Evolutionary conservation across 352 stramenopile species (phyloP).

Genomic region (Phytophthora kernoviae): DNA sequence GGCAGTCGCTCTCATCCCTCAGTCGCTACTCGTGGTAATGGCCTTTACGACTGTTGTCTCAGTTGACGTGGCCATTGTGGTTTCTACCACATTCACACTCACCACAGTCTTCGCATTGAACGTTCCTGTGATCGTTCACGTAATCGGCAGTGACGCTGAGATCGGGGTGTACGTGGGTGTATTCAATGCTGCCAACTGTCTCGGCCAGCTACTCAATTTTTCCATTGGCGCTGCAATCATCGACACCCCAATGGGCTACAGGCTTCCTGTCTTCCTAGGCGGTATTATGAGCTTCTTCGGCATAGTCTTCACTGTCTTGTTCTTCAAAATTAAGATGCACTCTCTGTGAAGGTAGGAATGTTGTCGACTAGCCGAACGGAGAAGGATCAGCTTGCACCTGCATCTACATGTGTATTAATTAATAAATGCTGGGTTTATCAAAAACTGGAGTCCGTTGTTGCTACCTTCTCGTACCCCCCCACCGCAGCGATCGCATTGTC

Average conservation of each 20-base stretch:
- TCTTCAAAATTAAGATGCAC: conserved; percentile 53
- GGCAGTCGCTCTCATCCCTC: conserved; percentile 14
- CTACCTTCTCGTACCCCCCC: too few relatives aligned
- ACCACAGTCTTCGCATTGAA: conserved; percentile 24
- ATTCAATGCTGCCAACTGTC: conserved; percentile 28
- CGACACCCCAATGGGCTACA: conserved; percentile 25
- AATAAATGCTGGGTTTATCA: too few relatives aligned
- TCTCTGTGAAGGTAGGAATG: conserved; percentile 25
- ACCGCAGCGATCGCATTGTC: too few relatives aligned
- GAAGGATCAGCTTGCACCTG: neutral
- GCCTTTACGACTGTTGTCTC: conserved; percentile 15
- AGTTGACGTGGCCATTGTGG: conserved; percentile 22
- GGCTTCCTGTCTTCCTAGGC: conserved; percentile 26
- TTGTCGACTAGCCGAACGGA: neutral
- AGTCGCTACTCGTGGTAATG: conserved; percentile 21
- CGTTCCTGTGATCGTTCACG: conserved; percentile 29
- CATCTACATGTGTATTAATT: too few relatives aligned
- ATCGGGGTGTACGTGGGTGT: conserved; percentile 31
- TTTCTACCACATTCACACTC: conserved; percentile 19
- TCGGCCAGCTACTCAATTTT: conserved; percentile 32
- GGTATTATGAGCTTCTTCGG: conserved; percentile 29
- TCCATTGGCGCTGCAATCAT: conserved; percentile 19
- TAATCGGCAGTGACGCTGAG: conserved; percentile 19
- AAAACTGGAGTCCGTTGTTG: too few relatives aligned
- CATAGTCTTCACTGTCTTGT: conserved; percentile 42